Evolutionary conservation across 2,329 filamentous ascomycete genomes (phyloP).

Genomic region (Penicillium griseofulvum): DNA sequence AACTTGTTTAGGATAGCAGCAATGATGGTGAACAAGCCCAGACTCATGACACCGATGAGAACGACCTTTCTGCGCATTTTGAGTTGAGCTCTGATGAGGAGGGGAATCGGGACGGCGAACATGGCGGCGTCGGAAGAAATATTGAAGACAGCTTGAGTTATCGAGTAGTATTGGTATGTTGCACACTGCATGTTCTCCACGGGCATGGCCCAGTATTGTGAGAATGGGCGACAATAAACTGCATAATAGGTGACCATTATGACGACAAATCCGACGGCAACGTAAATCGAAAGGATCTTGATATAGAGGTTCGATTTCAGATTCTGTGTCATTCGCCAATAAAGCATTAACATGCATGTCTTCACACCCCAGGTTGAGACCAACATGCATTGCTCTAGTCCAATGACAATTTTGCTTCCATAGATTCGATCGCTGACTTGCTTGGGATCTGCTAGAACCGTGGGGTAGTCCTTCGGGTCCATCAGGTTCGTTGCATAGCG

Average conservation of each 20-base stretch:
- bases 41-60: constrained; percentile 36
- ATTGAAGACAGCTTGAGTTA: constrained; percentile 47
- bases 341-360: constrained; percentile 51
- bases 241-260: constrained; percentile 51
- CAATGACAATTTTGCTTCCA: constrained; percentile 51
- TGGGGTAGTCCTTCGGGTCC: constrained; percentile 32
- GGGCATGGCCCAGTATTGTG: constrained; percentile 51
- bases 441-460: constrained; percentile 33
- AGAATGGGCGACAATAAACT: constrained; percentile 51
- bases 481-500: constrained; percentile 41
- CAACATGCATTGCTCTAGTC: constrained; percentile 51
- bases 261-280: constrained; percentile 45
- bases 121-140: constrained; percentile 43
- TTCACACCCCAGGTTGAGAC: constrained; percentile 52
- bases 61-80: constrained; percentile 35
- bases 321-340: constrained; percentile 46
- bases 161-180: constrained; percentile 42
- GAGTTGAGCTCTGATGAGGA: constrained; percentile 37
- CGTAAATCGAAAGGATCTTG: constrained; percentile 43
- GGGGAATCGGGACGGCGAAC: constrained; percentile 40
- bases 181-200: constrained; percentile 40
- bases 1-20: constrained; percentile 52
- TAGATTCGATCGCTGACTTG: constrained; percentile 45
- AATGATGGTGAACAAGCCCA: constrained; percentile 43
- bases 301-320: constrained; percentile 38